phyloP scores from a whole-genome alignment of 768 basidiomycete genomes.

The Suillus subaureus region DNA sequence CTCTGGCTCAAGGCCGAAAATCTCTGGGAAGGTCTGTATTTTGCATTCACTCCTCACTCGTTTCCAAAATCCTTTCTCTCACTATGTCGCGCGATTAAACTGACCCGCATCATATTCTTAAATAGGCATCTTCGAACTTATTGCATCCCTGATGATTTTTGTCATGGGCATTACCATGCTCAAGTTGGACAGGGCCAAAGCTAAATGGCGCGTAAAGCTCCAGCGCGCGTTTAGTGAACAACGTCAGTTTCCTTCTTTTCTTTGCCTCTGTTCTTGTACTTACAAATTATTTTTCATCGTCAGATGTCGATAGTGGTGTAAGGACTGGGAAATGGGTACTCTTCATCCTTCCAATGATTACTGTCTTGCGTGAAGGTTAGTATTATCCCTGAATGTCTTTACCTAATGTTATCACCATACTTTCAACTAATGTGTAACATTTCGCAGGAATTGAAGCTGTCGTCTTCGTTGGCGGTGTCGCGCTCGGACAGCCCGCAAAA shows the following conservation, averaged over 20 bases:
- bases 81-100: neutral
- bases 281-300: neutral
- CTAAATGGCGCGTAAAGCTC: constrained; percentile 93
- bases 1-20: constrained; percentile 85
- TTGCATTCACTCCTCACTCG: neutral
- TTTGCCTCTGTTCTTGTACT: neutral
- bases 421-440: neutral
- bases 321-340: constrained; percentile 80
- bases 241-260: constrained; percentile 35
- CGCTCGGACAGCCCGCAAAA: constrained; percentile 77
- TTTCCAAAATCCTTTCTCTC: neutral
- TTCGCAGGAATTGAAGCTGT: constrained; percentile 81
- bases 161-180: constrained; percentile 95
- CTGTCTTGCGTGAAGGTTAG: constrained; percentile 88
- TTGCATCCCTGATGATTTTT: constrained; percentile 83
- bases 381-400: neutral
- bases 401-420: neutral
- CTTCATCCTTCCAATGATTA: constrained; percentile 87
- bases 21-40: constrained; percentile 84
- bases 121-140: constrained; percentile 66
- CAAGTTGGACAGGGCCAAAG: constrained; percentile 90
- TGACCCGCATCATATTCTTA: neutral
- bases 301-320: constrained; percentile 50
- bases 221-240: constrained; percentile 70
- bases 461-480: constrained; percentile 92